phyloP scores from a whole-genome alignment of 192 early-diverging fungal species.

The Backusella mclennaniae region DNA sequence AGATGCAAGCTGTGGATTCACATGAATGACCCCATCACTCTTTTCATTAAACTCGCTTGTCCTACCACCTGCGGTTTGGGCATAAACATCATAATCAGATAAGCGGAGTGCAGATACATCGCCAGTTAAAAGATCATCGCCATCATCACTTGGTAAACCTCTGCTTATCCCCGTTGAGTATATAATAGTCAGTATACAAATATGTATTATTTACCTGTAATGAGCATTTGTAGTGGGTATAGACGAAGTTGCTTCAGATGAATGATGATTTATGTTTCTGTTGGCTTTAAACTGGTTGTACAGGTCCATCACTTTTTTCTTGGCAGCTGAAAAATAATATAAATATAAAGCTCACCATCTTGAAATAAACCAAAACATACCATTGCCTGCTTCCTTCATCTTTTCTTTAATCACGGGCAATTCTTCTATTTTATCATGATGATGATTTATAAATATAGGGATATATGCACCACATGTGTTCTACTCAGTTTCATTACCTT shows the following conservation, averaged over 20 bases:
- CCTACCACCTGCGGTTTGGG: slow-evolving; percentile 20
- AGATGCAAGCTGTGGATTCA: slow-evolving; percentile 3
- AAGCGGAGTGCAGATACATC: slow-evolving; percentile 37
- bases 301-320: slow-evolving; percentile 56
- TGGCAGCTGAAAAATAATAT: slow-evolving; percentile 41
- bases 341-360: neutral
- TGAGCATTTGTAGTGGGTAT: slow-evolving; percentile 22
- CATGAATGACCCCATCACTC: slow-evolving; percentile 5
- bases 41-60: slow-evolving; percentile 7
- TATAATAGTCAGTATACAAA: neutral
- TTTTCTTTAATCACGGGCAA: slow-evolving; percentile 57
- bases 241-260: neutral
- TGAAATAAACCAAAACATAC: slow-evolving; percentile 1
- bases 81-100: slow-evolving; percentile 38
- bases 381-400: slow-evolving; percentile 52
- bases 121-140: slow-evolving; percentile 33
- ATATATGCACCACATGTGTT: neutral
- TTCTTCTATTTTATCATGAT: slow-evolving; percentile 37
- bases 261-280: slow-evolving; percentile 10
- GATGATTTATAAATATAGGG: neutral
- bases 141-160: slow-evolving; percentile 31
- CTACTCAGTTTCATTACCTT: slow-evolving; percentile 6
- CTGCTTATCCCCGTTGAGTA: neutral
- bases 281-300: slow-evolving; percentile 51
- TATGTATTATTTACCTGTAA: slow-evolving; percentile 13